These are phyloP conservation scores for Arthrobotrys pseudoclavata DNA, from an alignment of 2,329 filamentous ascomycete genomes.

Conservation along the genomic window DNA sequence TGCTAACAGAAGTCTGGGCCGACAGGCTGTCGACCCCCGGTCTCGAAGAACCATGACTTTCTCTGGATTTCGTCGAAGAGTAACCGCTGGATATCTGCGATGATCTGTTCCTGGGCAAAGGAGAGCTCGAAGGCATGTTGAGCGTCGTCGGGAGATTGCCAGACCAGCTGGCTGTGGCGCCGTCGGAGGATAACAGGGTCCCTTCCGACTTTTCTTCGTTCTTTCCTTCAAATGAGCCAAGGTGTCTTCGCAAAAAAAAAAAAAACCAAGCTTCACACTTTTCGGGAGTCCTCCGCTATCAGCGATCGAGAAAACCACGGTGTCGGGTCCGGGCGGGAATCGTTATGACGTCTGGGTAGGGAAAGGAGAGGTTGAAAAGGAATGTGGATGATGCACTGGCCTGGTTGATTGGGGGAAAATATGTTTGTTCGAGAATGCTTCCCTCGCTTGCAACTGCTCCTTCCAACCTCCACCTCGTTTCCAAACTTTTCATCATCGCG, in stretches of 20 bases:
- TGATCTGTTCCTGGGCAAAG: slow-evolving; percentile 45
- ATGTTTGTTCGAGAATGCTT: slow-evolving; percentile 43
- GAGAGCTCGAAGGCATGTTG: slow-evolving; percentile 58
- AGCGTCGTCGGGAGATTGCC: slow-evolving; percentile 53
- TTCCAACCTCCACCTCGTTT: slow-evolving; percentile 28
- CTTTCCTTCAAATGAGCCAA: background rate
- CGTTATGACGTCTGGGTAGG: slow-evolving; percentile 25
- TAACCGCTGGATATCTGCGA: slow-evolving; percentile 56
- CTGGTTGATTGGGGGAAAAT: slow-evolving; percentile 23
- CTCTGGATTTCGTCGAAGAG: slow-evolving; percentile 52
- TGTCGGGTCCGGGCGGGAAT: slow-evolving; percentile 26
- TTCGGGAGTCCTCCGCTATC: slow-evolving; percentile 6
- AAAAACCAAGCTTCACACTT: slow-evolving; percentile 8
- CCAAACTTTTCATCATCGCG: slow-evolving; percentile 37
- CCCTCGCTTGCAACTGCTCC: slow-evolving; percentile 40
- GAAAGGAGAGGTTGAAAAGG: slow-evolving; percentile 39
- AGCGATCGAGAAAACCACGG: slow-evolving; percentile 51
- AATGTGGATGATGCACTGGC: slow-evolving; percentile 39
- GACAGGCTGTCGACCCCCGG: slow-evolving; percentile 48
- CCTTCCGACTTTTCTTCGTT: background rate
- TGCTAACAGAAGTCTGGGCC: slow-evolving; percentile 47
- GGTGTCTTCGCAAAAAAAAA: background rate
- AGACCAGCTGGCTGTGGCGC: slow-evolving; percentile 54
- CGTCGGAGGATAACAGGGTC: slow-evolving; percentile 28
- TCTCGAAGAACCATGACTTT: slow-evolving; percentile 46